phyloP scores from a whole-genome alignment of 805 yeast species.

The Nakazawaea wickerhamii region DNA sequence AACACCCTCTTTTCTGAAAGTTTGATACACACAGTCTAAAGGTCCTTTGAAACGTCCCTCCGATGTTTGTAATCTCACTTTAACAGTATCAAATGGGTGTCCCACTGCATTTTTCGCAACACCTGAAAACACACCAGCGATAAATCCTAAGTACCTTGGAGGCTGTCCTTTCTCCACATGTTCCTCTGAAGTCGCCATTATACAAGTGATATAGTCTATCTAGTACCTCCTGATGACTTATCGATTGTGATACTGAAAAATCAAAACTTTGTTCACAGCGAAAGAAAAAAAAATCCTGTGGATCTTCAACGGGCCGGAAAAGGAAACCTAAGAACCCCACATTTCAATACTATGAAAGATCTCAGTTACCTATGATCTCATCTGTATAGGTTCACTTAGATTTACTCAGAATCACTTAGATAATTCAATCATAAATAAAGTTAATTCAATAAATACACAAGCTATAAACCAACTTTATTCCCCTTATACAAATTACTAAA shows the following conservation, averaged over 20 bases:
- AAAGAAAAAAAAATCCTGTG: neutral
- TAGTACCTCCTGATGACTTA: neutral
- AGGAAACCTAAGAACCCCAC: neutral
- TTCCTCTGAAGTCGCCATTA: neutral
- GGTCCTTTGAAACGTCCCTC: conserved; percentile 77
- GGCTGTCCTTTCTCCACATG: conserved; percentile 27
- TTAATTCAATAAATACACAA: no score
- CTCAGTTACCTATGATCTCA: no score
- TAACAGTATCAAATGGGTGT: conserved; percentile 89
- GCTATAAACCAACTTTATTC: conserved; percentile 12
- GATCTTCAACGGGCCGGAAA: conserved; percentile 1
- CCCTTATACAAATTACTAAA: conserved; percentile 29
- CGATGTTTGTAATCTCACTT: conserved; percentile 77
- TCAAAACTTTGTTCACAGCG: neutral
- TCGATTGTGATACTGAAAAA: neutral
- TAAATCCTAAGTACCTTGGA: conserved; percentile 64
- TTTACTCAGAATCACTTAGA: neutral
- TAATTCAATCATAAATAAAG: no score
- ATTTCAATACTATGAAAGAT: no score
- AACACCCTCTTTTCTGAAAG: conserved; percentile 69
- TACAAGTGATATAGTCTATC: no score
- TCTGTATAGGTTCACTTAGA: neutral
- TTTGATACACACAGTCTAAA: conserved; percentile 69
- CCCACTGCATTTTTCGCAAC: conserved; percentile 85
- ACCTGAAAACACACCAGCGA: conserved; percentile 87